Evolutionary conservation across 495 filamentous ascomycete genomes (phyloP).

Genomic region (Hypoxylon lienhwacheense): DNA sequence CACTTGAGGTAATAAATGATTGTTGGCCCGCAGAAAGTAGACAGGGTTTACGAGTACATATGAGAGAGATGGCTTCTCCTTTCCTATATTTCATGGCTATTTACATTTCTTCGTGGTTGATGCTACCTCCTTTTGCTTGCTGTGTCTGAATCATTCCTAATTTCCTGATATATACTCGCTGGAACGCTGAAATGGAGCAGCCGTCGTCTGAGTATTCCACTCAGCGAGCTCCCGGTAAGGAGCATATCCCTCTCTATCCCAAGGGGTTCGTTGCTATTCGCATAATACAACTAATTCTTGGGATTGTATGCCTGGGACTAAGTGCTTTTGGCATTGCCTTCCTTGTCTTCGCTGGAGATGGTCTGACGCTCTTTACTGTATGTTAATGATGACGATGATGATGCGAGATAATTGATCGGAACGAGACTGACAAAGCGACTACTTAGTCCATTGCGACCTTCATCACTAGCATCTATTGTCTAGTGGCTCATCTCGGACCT

Average conservation of each 20-base stretch:
- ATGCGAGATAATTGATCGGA: background rate
- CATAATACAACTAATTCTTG: slow-evolving; percentile 62
- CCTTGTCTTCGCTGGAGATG: slow-evolving; percentile 35
- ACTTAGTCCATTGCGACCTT: slow-evolving; percentile 45
- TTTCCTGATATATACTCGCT: too few species aligned
- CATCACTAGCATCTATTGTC: slow-evolving; percentile 45
- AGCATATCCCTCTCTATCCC: slow-evolving; percentile 51
- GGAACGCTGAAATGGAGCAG: slow-evolving; percentile 20
- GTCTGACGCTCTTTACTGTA: slow-evolving; percentile 48
- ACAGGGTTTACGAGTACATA: slow-evolving; percentile 7
- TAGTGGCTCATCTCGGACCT: slow-evolving; percentile 39
- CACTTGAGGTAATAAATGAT: background rate
- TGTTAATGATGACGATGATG: slow-evolving; percentile 7
- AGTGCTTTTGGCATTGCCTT: slow-evolving; percentile 60
- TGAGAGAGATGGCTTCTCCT: slow-evolving; percentile 5
- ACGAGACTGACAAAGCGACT: slow-evolving; percentile 11
- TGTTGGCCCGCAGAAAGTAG: background rate
- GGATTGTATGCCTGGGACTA: slow-evolving; percentile 67
- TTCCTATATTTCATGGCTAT: too few species aligned
- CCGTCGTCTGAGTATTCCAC: slow-evolving; percentile 28
- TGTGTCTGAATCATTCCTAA: too few species aligned
- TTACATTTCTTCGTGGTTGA: background rate
- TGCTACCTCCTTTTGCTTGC: background rate
- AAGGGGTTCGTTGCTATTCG: slow-evolving; percentile 59
- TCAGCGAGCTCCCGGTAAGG: slow-evolving; percentile 39